These are phyloP conservation scores for Solanum pinnatisectum DNA, from an alignment of 257 asterid genomes.

Conservation along the genomic window DNA sequence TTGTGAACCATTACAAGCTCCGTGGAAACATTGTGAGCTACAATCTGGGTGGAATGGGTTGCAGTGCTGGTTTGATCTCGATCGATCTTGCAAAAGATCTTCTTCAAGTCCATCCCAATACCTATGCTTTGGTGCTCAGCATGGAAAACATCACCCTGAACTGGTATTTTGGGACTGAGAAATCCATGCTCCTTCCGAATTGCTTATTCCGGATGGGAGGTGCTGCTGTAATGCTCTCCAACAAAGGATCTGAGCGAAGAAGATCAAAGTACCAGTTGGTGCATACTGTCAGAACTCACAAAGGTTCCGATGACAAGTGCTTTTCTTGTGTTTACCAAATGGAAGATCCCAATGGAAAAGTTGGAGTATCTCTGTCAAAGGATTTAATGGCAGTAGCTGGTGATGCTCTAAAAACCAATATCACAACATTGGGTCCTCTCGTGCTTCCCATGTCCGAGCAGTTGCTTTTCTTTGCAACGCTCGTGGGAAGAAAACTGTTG, in stretches of 20 bases:
- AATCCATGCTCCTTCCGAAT: slow-evolving; percentile 38
- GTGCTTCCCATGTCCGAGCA: slow-evolving; percentile 1
- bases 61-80: slow-evolving; percentile 31
- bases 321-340: slow-evolving; percentile 16
- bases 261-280: slow-evolving; percentile 19
- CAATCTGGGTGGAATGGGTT: slow-evolving; percentile 37
- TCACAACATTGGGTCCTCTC: neutral
- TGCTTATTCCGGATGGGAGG: slow-evolving; percentile 56
- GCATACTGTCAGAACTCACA: slow-evolving; percentile 22
- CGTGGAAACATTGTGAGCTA: slow-evolving; percentile 25
- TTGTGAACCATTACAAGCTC: slow-evolving; percentile 29
- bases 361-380: slow-evolving; percentile 18
- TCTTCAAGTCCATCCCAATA: slow-evolving; percentile 22
- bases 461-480: neutral
- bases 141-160: slow-evolving; percentile 26
- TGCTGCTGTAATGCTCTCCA: slow-evolving; percentile 30
- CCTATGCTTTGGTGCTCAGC: slow-evolving; percentile 26
- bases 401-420: slow-evolving; percentile 5
- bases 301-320: slow-evolving; percentile 22
- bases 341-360: slow-evolving; percentile 20
- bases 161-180: slow-evolving; percentile 25
- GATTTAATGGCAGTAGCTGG: slow-evolving; percentile 27
- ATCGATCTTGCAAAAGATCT: slow-evolving; percentile 30
- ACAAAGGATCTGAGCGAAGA: slow-evolving; percentile 12
- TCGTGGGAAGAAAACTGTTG: slow-evolving; percentile 1